Evolutionary conservation across 2,329 filamentous ascomycete genomes (phyloP), one percentile per base, ranked within the genome.

Genomic region (Rutstroemia sp.): DNA sequence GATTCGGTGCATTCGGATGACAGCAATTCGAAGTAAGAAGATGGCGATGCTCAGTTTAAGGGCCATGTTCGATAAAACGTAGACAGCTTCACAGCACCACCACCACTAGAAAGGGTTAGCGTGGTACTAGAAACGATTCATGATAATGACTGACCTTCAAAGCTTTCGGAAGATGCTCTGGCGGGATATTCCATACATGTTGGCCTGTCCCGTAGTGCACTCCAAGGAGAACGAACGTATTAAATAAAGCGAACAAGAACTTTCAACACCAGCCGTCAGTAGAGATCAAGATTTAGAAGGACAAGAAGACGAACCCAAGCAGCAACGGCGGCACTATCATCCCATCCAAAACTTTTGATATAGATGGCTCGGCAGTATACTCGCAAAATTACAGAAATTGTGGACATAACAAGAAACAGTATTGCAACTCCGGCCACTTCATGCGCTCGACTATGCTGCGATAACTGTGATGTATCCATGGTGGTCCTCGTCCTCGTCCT

Each of bases 31-130:
- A n/a, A 74, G 56, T 16, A 75, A 64, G 56, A 74, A 73, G 49
- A 74, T 61, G 42, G 70, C 69, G 25, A 74, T 70, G 50, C 70
- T 72, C 50, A 72, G 65, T 59, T 74, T 74, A 34, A 73, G 63
- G 4, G 70, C 61, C 44, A 72, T 69, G 34, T 71, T 72, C 5
- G 72, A 69, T n/a, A 72, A 52, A n/a, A 74, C 65, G 45, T 75
- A 75, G 25, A 66, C 62, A 7, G 71, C 60, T 52, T 74, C 72
- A 18, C 70, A 73, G 5, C 66, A 65, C 71, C 71, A 75, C 67
- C 67, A 69, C 63, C 64, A 68, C 61, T 67, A 45, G 25, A 2
- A 4, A 3, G 41, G 14, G 30, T 34, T 9, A 34, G 30, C 30
- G 9, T 34, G 9, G 12, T 14, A 1, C 8, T 14, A 6, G n/a